Base-by-base conservation (phyloP, 163 green algal genomes). In the Scenedesmus sp. region DNA sequence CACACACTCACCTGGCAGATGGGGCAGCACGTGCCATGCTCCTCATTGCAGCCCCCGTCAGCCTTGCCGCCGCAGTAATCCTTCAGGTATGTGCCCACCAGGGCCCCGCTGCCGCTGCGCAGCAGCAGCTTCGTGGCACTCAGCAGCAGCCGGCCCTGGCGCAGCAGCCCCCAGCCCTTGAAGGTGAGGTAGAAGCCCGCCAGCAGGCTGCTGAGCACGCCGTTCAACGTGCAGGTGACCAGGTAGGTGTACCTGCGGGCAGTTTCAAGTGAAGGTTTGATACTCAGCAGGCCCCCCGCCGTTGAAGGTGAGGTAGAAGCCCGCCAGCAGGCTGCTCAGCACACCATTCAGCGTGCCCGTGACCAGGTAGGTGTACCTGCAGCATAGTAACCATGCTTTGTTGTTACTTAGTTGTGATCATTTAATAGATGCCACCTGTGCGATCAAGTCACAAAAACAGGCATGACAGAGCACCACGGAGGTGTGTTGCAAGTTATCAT, bases 1-100 rank as follows among this genome's bases (percentile, higher is more conserved):
- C 62, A 73, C 73, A 54, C 12, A 2, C 83, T 9, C 83, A 88
- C 94, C 93, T 95, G 93, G 92, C 94, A 96, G 64, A 96, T 96
- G 46, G 95, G 91, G 91, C 95, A 96, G 57, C 57, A 70, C 8
- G 64, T 84, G 23, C 88, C 88, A 26, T 54, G 23, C n/a, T 64
- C 70, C 70, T 79, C 70, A 46, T 46, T 46, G 23, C 4, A 23
- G 20, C 23, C 10, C 23, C 70, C 70, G 20, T 92, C 90, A 13
- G 26, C 13, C 73, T 83, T 92, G 59, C 46, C 52, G 20, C 90
- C 16, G 74, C 34, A 46, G 34, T 95, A 92, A 3, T 93, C 88
- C 5, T 56, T 23, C 6, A 55, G 2, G 15, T 74, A 82, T 1
- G 16, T 89, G 46, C 94, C 94, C n/a, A 92, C 87, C 52, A 86